Base-by-base conservation (phyloP, 2,329 filamentous ascomycete genomes). In the Diaporthe velutina region DNA sequence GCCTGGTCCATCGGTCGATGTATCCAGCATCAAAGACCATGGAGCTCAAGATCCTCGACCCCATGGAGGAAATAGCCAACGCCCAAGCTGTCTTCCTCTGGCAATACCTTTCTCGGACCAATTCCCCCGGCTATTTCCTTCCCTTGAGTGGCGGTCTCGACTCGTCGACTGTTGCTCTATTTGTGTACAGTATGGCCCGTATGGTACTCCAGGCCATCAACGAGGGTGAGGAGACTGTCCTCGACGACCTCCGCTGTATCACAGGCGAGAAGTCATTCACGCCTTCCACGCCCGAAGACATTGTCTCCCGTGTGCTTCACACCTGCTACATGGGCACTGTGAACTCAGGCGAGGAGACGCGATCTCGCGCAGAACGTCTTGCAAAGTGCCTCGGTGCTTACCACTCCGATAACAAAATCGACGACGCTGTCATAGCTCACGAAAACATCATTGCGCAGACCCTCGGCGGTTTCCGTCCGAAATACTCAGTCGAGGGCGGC, bases 391-490 rank as follows among this genome's bases (percentile, higher is more conserved):
- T 95, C 61, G 94, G 93, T 2, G 86, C 89, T 7, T 91, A 94
- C 78, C 94, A 96, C 80, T 86, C 90, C 6, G 89, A 95, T 79
- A 85, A 94, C 70, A 90, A 94, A 78, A 94, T 95, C 75, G 94
- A 95, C 78, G 91, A 82, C 52, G 86, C 84, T n/a, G 91, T 92
- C 55, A 89, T 89, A 9, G 86, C 90, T 1, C 89, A 92, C 77
- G 78, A 82, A 48, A 74, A 77, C 25, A 79, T 83, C 61, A 77
- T 83, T 33, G 73, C 77, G 12, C 76, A 79, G 42, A 78, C 80
- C 3, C 75, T 81, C 2, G 73, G 30, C 22, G 75, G 79, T 35
- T 82, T 82, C 52, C 79, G 80, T 22, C 81, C 83, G 3, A 80
- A 78, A 57, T 84, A 83, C 88, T 89, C 88, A 76, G 87, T 91